Base-by-base conservation (phyloP, 371 early-diverging fungal species). In the Dichotomocladium elegans region DNA sequence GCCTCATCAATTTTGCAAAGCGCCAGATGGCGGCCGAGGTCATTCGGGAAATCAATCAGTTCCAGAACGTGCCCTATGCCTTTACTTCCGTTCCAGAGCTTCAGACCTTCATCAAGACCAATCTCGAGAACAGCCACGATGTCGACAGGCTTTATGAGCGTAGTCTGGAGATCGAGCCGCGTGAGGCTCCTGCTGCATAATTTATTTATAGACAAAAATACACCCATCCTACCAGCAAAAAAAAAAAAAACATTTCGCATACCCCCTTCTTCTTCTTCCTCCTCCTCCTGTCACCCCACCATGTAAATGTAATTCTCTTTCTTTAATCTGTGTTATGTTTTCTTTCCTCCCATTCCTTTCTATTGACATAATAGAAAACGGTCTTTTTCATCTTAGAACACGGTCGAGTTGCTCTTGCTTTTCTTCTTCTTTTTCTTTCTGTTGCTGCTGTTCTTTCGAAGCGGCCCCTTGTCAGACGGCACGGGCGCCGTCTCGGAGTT, bases 1-100 rank as follows among this genome's bases (percentile, higher is more conserved):
- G 64, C n/a, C 67, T 90, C 24, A 92, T 96, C 73, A 96, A 96
- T 66, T 95, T 95, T 70, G 83, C 80, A 54, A 95, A 95, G 70
- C 82, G 87, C 44, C 76, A 80, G 56, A 90, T 88, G 62, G 85
- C 89, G 0, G 91, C 93, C 0, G 89, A 91, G 53, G 85, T 92
- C 30, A 86, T 96, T 59, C 83, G 89, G 11, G 93, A 94, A 41
- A 81, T 95, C 48, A 90, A 91, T 60, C 91, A 91, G 62, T 95
- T 88, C 70, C 95, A 95, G 67, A 80, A 82, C 12, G 81, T 80
- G 4, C 86, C 89, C 15, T 95, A 93, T 61, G 80, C 79, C 48
- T 70, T 94, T 50, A 80, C 79, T 12, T 57, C 70, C 2, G 88
- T 94, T 4, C 80, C 82, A 2, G 91, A 93, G 69, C 68, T 95